Conservation (phyloP, 179 eudicot species). For the Silene coronaria region DNA sequence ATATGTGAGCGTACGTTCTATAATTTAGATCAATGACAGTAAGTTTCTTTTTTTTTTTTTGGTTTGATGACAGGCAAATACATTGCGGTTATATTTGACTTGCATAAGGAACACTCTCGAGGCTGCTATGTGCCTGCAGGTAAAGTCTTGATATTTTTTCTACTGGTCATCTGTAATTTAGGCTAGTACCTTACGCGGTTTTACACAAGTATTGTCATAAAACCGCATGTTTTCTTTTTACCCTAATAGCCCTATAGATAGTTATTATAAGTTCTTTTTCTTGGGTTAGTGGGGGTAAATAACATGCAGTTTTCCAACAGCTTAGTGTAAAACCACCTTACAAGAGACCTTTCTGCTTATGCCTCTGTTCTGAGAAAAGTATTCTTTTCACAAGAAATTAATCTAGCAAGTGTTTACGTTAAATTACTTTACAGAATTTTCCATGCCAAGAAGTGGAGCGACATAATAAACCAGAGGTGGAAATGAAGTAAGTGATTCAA, state of each 20-base stretch:
- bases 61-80: constrained; percentile 47
- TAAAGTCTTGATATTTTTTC: constrained; percentile 17
- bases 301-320: not conserved
- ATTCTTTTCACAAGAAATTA: not conserved
- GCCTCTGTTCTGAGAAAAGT: not conserved
- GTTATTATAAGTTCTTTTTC: not conserved
- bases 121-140: constrained; percentile 97
- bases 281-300: not conserved
- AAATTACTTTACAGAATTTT: constrained; percentile 58
- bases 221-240: not conserved
- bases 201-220: not conserved
- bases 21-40: not conserved
- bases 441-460: constrained; percentile 99
- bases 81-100: constrained; percentile 69
- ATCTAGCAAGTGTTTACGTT: not conserved
- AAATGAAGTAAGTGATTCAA: constrained; percentile 60
- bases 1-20: not conserved
- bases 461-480: constrained; percentile 97
- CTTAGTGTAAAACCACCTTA: not conserved
- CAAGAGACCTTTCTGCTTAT: not conserved
- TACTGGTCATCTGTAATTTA: not conserved
- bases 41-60: not conserved
- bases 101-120: constrained; percentile 92
- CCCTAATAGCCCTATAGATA: not conserved
- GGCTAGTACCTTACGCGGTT: no score